Evolutionary conservation across 345 rosid species (phyloP), one percentile per base, ranked within the genome.

Genomic region (Salix suchowensis): DNA sequence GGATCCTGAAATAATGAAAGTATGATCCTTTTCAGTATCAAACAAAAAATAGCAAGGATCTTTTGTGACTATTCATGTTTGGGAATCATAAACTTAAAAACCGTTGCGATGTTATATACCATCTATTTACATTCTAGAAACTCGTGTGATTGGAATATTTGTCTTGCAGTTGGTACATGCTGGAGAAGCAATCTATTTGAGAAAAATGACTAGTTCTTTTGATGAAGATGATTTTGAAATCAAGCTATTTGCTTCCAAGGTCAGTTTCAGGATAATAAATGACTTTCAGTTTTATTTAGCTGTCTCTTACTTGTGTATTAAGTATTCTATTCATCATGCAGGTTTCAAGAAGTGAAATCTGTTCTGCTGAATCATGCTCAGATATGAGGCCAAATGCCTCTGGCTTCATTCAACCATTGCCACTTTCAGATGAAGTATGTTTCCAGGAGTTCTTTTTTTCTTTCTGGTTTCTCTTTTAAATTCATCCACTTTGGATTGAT

Each of bases 1-100:
- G 74, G 90, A 93, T 79, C 87, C 87, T 10, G 93, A 87, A 73
- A 88, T 96, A 83, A 89, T 89, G 92, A 91, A 96, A 87, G 99
- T 93, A 86, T 36, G 88, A 74, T 65, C 66, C 75, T 79, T 32
- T 48, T 44, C 69, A 40, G 67, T 71, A 28, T 37, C 68, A 23
- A 34, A 61, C 64, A 21, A 73, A 23, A 76, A 44, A 61, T 61
- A 71, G 50, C 30, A 46, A 2, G 37, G 34, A 68, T 71, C 40
- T 50, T 50, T 42, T 23, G 65, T 52, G 26, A 32, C 24, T 76
- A 13, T 55, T 71, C 64, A 48, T 74, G 50, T 48, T 48, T 50
- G 46, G 32, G 19, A 79, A 42, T 74, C 42, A 30, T 36, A 65
- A 40, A n/a, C 36, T 62, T 77, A 18, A 50, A 44, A 2, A 15